phyloP scores from a whole-genome alignment of 352 stramenopile species.

The Pythium periplocum region DNA sequence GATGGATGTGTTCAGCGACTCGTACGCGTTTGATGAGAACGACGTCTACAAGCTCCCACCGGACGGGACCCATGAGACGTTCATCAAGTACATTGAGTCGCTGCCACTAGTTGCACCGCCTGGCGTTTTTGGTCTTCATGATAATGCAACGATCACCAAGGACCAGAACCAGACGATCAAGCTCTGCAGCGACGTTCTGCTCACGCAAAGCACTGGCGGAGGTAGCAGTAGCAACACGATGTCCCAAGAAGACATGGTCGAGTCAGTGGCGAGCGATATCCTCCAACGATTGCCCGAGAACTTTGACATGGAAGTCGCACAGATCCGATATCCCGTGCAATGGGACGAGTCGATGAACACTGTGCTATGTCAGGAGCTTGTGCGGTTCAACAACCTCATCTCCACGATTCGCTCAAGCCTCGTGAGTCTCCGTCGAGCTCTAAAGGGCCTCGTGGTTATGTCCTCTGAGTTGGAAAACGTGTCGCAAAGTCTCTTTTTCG shows the following conservation, averaged over 20 bases:
- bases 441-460: slow-evolving; percentile 94
- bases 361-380: slow-evolving; percentile 91
- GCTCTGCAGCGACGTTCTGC: slow-evolving; percentile 90
- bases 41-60: slow-evolving; percentile 68
- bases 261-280: slow-evolving; percentile 85
- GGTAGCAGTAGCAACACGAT: slow-evolving; percentile 49
- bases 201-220: slow-evolving; percentile 83
- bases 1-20: slow-evolving; percentile 50
- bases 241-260: slow-evolving; percentile 89
- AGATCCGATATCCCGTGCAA: slow-evolving; percentile 88
- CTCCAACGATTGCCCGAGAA: slow-evolving; percentile 78
- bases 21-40: slow-evolving; percentile 64
- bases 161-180: slow-evolving; percentile 93
- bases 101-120: slow-evolving; percentile 86
- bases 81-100: slow-evolving; percentile 79
- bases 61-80: slow-evolving; percentile 71
- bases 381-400: slow-evolving; percentile 92
- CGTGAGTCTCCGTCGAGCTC: slow-evolving; percentile 81
- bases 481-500: slow-evolving; percentile 88
- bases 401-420: slow-evolving; percentile 85
- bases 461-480: slow-evolving; percentile 91
- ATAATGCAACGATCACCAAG: slow-evolving; percentile 94
- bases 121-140: slow-evolving; percentile 91
- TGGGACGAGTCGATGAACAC: slow-evolving; percentile 95
- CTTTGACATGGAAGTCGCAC: slow-evolving; percentile 91